Conservation (phyloP, 1,284 basidiomycete species). For the Melampsora larici-populina region DNA sequence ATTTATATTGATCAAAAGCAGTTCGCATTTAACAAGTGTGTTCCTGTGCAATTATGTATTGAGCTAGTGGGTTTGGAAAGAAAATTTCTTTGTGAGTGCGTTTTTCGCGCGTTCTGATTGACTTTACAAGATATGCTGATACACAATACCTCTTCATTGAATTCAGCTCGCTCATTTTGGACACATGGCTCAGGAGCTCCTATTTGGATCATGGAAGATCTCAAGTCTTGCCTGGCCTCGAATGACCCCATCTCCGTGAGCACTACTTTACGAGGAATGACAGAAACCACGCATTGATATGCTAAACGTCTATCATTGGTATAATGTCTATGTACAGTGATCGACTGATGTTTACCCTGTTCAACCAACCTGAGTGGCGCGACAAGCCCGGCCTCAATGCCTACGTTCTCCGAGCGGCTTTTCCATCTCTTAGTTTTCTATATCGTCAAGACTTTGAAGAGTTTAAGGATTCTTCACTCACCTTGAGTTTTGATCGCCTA, state of each 20-base stretch:
- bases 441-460: slow-evolving; percentile 68
- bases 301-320: slow-evolving; percentile 53
- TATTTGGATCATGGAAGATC: slow-evolving; percentile 61
- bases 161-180: slow-evolving; percentile 3
- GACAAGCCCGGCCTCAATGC: slow-evolving; percentile 55
- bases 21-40: neutral
- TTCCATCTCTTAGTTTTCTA: slow-evolving; percentile 61
- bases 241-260: slow-evolving; percentile 71
- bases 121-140: neutral
- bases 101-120: neutral
- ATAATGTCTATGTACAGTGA: slow-evolving; percentile 53
- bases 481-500: slow-evolving; percentile 63
- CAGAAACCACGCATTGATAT: slow-evolving; percentile 52
- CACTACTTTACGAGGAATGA: slow-evolving; percentile 65
- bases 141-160: slow-evolving; percentile 58
- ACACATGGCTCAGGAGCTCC: slow-evolving; percentile 30
- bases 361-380: slow-evolving; percentile 48
- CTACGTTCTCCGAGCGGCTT: slow-evolving; percentile 52
- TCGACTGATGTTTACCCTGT: neutral
- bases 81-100: neutral
- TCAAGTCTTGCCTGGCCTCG: slow-evolving; percentile 78
- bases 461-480: slow-evolving; percentile 56
- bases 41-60: neutral
- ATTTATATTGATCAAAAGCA: neutral
- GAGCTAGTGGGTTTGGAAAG: slow-evolving; percentile 9